phyloP scores from a whole-genome alignment of 768 basidiomycete genomes.

The Leccinum aurantiacum region DNA sequence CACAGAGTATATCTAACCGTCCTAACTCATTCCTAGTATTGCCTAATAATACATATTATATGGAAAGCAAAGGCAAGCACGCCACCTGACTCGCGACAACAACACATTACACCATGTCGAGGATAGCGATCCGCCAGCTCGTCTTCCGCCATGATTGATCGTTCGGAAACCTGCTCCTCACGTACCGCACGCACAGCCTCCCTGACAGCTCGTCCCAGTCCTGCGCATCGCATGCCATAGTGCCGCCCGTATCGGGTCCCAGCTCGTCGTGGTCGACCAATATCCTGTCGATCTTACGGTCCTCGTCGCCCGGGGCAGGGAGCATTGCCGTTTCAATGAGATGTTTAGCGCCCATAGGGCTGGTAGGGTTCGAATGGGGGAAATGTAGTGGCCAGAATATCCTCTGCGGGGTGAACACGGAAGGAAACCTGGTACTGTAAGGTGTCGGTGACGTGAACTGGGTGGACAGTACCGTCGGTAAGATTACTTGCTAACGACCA shows the following conservation, averaged over 20 bases:
- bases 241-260: constrained; percentile 3
- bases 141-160: constrained; percentile 26
- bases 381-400: constrained; percentile 31
- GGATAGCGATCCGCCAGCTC: constrained; percentile 22
- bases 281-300: constrained; percentile 19
- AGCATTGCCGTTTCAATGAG: constrained; percentile 25
- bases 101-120: constrained; percentile 25
- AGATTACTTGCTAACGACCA: neutral
- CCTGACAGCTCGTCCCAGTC: constrained; percentile 35
- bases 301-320: constrained; percentile 15
- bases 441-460: constrained; percentile 23
- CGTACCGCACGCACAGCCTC: constrained; percentile 27
- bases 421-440: constrained; percentile 19
- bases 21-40: neutral
- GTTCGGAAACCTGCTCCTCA: constrained; percentile 23
- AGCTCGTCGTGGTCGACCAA: constrained; percentile 27
- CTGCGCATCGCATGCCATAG: constrained; percentile 23
- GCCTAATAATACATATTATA: neutral
- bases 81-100: neutral
- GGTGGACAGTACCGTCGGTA: neutral
- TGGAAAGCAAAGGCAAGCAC: neutral
- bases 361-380: constrained; percentile 3
- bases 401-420: constrained; percentile 28
- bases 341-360: constrained; percentile 12
- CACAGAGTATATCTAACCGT: neutral